Percentiles rank a stretch among this genome's conserved stretches.
phyloP scores from a whole-genome alignment of 192 early-diverging fungal genomes.

The Thamnidium elegans region DNA sequence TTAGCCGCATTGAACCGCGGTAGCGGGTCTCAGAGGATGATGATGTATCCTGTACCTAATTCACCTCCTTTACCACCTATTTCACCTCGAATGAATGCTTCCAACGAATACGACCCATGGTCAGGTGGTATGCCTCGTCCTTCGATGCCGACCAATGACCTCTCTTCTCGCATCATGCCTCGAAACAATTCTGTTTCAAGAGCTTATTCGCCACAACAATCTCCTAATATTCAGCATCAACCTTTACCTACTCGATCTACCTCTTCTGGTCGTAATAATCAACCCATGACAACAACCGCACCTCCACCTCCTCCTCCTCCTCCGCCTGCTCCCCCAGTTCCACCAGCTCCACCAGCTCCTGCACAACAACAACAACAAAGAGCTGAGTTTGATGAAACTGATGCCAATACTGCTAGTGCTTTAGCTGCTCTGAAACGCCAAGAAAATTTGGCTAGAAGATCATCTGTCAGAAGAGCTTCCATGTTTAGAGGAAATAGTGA shows the following conservation, averaged over 20 bases:
- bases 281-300: too few relatives aligned
- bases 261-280: neutral
- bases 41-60: neutral
- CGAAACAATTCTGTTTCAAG: constrained; percentile 4
- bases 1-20: constrained; percentile 1
- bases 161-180: constrained; percentile 6
- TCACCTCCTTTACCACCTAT: neutral
- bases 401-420: constrained; percentile 37
- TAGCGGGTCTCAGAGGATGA: neutral
- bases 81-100: constrained; percentile 3
- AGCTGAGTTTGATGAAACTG: constrained; percentile 31
- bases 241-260: constrained; percentile 10
- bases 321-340: constrained; percentile 1
- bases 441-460: constrained; percentile 36
- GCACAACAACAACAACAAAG: neutral
- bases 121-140: constrained; percentile 26
- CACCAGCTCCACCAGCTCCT: constrained; percentile 5
- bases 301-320: neutral
- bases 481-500: constrained; percentile 20
- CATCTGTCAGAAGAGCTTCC: constrained; percentile 36
- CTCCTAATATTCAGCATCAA: neutral
- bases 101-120: constrained; percentile 23
- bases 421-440: constrained; percentile 36
- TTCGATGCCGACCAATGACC: constrained; percentile 15
- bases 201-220: constrained; percentile 8